These are phyloP conservation scores for Sparassis latifolia DNA, from an alignment of 1,284 basidiomycete species.

Conservation along the genomic window DNA sequence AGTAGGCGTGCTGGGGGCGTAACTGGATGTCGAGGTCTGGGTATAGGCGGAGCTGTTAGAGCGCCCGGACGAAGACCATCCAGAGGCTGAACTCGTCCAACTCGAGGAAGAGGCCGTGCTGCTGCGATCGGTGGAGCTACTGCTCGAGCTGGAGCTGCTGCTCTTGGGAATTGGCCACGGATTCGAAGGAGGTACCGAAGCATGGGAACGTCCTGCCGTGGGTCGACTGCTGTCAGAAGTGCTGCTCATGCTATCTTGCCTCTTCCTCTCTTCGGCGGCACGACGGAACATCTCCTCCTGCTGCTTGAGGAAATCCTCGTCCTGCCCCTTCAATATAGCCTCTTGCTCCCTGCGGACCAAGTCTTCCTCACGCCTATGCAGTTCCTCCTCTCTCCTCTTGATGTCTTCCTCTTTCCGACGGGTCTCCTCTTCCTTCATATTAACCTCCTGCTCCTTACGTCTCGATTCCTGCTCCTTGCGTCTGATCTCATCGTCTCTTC, in stretches of 20 bases:
- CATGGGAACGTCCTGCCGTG: constrained; percentile 2
- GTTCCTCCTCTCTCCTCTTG: constrained; percentile 10
- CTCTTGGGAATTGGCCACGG: constrained; percentile 17
- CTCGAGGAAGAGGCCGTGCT: constrained; percentile 27
- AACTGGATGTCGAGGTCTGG: constrained; percentile 18
- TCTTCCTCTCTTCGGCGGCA: constrained; percentile 11
- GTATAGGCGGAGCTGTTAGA: constrained; percentile 19
- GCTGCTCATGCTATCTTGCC: constrained; percentile 24
- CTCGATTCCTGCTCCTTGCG: constrained; percentile 10
- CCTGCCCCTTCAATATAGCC: neutral
- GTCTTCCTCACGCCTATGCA: neutral
- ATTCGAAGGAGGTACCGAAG: constrained; percentile 14
- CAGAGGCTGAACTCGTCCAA: constrained; percentile 11
- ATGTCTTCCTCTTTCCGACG: constrained; percentile 8
- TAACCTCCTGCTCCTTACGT: constrained; percentile 12
- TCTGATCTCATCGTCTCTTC: constrained; percentile 11
- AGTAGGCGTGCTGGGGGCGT: constrained; percentile 19
- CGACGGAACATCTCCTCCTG: constrained; percentile 19
- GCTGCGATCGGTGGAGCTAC: constrained; percentile 20
- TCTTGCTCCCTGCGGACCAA: neutral
- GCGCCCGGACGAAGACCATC: constrained; percentile 15
- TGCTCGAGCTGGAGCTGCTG: constrained; percentile 16
- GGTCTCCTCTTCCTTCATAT: constrained; percentile 8
- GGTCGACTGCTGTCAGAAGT: constrained; percentile 13
- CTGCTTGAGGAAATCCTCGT: constrained; percentile 15